phyloP scores from a whole-genome alignment of 768 basidiomycete species.

The Hortiboletus flavorubellus region DNA sequence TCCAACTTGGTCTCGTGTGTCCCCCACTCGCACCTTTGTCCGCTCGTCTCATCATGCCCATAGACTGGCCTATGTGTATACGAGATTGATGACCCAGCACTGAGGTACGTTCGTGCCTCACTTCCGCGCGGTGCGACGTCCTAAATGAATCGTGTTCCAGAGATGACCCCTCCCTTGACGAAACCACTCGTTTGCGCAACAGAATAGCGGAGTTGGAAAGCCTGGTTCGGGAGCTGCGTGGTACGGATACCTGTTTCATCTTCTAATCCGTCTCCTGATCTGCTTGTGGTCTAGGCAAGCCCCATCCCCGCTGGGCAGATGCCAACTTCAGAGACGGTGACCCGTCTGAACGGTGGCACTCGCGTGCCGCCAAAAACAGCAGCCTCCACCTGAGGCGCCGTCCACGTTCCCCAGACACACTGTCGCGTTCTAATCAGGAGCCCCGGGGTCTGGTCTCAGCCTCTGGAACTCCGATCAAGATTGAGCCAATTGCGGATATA shows the following conservation, averaged over 20 bases:
- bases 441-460: constrained; percentile 41
- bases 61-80: constrained; percentile 94
- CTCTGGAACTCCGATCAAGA: constrained; percentile 63
- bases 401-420: constrained; percentile 35
- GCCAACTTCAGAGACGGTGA: constrained; percentile 75
- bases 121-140: not conserved
- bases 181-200: constrained; percentile 79
- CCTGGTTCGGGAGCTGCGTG: constrained; percentile 83
- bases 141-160: constrained; percentile 35
- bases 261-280: constrained; percentile 7
- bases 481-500: constrained; percentile 53
- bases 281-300: constrained; percentile 55
- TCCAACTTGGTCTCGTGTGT: constrained; percentile 78
- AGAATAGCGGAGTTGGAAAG: constrained; percentile 92
- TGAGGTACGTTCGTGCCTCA: constrained; percentile 46
- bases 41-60: constrained; percentile 4
- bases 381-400: constrained; percentile 43
- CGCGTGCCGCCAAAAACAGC: constrained; percentile 69
- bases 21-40: not conserved
- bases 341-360: constrained; percentile 84
- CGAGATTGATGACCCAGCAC: constrained; percentile 86
- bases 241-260: constrained; percentile 36
- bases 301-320: constrained; percentile 85
- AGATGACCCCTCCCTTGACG: constrained; percentile 85
- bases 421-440: constrained; percentile 33